Conservation (phyloP, 139 green algal species). For the Picochlorum sp. region DNA sequence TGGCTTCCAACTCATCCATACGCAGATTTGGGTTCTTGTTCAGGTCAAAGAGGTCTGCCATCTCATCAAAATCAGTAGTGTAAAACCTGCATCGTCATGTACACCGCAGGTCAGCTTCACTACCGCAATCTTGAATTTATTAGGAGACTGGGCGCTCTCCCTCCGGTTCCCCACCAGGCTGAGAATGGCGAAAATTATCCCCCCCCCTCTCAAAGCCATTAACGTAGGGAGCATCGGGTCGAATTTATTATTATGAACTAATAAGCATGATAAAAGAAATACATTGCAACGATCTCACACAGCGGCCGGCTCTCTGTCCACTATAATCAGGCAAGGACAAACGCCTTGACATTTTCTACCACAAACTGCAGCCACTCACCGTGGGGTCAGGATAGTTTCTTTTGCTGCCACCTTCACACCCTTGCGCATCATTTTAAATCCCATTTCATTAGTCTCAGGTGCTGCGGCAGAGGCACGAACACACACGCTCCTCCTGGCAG, state of each 20-base stretch:
- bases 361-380: conserved; percentile 17
- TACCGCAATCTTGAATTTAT: too few relatives aligned
- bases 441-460: conserved; percentile 10
- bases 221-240: too few relatives aligned
- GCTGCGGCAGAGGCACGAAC: background rate
- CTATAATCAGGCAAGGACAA: too few relatives aligned
- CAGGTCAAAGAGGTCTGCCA: conserved; percentile 91
- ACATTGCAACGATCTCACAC: background rate
- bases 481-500: conserved; percentile 1
- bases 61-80: conserved; percentile 98
- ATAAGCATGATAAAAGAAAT: too few relatives aligned
- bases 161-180: background rate
- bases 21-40: conserved; percentile 90
- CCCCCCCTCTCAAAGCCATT: too few relatives aligned
- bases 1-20: conserved; percentile 78
- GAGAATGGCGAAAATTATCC: background rate
- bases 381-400: conserved; percentile 86
- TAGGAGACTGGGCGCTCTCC: background rate
- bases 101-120: too few relatives aligned
- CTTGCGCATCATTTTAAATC: conserved; percentile 75
- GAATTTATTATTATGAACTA: too few relatives aligned
- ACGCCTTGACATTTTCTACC: too few relatives aligned
- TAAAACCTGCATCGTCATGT: conserved; percentile 78
- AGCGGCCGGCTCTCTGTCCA: background rate
- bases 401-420: conserved; percentile 56